Evolutionary conservation across 1,284 basidiomycete genomes (phyloP).

Genomic region (Gastroboletus turbinatus): DNA sequence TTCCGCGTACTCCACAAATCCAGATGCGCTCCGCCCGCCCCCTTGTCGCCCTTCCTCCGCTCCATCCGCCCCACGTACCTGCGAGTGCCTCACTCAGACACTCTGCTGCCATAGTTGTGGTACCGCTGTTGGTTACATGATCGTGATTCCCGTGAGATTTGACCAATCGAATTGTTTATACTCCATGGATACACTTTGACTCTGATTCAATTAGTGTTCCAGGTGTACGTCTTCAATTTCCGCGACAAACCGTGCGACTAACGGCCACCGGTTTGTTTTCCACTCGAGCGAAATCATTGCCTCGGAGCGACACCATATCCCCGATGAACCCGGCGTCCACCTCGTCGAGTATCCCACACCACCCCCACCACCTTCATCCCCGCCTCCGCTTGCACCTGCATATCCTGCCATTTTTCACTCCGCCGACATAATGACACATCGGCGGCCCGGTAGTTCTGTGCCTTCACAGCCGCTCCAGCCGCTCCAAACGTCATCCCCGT

Average conservation of each 20-base stretch:
- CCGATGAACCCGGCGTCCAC: conserved; percentile 67
- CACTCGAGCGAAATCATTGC: conserved; percentile 77
- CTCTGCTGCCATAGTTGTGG: conserved; percentile 84
- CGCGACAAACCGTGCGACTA: conserved; percentile 66
- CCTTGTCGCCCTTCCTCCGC: conserved; percentile 36
- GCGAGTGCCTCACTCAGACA: conserved; percentile 71
- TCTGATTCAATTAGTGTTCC: conserved; percentile 45
- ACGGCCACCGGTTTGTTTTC: conserved; percentile 87
- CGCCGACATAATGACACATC: conserved; percentile 19
- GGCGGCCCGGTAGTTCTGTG: conserved; percentile 8
- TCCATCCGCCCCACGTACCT: conserved; percentile 47
- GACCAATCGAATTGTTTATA: neutral
- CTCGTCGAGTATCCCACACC: conserved; percentile 40
- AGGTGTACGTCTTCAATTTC: conserved; percentile 72
- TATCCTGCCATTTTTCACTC: conserved; percentile 20
- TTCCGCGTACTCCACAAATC: conserved; percentile 53
- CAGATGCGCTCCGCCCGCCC: conserved; percentile 41
- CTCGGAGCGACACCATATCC: conserved; percentile 69
- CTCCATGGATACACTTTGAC: conserved; percentile 10
- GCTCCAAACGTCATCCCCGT: conserved; percentile 18
- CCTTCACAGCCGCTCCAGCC: conserved; percentile 21
- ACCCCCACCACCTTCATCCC: conserved; percentile 30
- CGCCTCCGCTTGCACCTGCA: conserved; percentile 25
- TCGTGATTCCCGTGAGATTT: conserved; percentile 57
- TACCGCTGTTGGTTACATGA: conserved; percentile 73